Base-by-base conservation (phyloP, 257 asterid species). In the Rehmannia glutinosa region DNA sequence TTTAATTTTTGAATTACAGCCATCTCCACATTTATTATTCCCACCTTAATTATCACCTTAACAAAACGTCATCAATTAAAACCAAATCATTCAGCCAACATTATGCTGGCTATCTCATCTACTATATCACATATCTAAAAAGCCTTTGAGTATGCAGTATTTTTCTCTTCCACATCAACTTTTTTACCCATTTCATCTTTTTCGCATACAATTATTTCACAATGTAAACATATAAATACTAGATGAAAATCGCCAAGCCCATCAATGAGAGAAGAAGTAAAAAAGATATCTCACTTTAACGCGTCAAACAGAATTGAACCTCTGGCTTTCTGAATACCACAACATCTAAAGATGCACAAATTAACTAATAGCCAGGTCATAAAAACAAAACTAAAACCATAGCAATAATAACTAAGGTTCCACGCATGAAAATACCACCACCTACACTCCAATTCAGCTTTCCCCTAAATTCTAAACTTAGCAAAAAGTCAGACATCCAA, bases 121-220 rank as follows among this genome's bases (percentile, higher is more conserved):
- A 43, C 46, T 25, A 27, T 9, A 42, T 45, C 21, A 30, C 58
- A 47, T 42, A 36, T 2, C 19, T 0, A 15, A 32, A 38, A 52
- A 12, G 20, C 55, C 35, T 28, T 41, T 25, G 28, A 62, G 7
- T 39, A 39, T 19, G 27, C 21, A 32, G 32, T 66, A 15, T 3
- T 25, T n/a, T 28, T 54, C 56, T 55, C 47, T n/a, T 21, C 76
- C 47, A 53, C 55, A 59, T 38, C 15, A 41, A 47, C 16, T 21
- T 38, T n/a, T n/a, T 61, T 50, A 59, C 43, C 54, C 30, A n/a
- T n/a, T n/a, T n/a, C n/a, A 60, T 61, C 27, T 8, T 46, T 59
- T 33, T 12, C 33, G 32, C 24, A 19, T 15, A 11, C 32, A 33
- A 24, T 19, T 35, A 39, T 54, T 53, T 24, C 38, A 50, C 16